Evolutionary conservation across 306 rosid species (phyloP).

Genomic region (Abrus pulchellus): DNA sequence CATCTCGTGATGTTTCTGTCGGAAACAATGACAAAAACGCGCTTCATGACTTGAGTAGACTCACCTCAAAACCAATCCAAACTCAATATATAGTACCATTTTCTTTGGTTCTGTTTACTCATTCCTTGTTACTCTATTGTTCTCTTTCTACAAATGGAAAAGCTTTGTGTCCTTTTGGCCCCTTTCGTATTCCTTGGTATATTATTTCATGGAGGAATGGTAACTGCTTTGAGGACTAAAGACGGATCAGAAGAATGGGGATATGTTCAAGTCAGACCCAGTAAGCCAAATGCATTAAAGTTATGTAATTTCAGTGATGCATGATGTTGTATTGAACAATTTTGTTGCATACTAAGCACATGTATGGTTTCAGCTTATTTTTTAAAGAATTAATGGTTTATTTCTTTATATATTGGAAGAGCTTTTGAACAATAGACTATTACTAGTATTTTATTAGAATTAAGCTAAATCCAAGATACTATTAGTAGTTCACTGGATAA

Average conservation of each 20-base stretch:
- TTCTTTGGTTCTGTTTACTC: neutral
- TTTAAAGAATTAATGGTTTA: too few relatives aligned
- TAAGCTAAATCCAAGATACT: too few relatives aligned
- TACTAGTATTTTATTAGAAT: too few relatives aligned
- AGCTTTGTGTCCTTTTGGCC: neutral
- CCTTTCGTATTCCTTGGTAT: conserved; percentile 50
- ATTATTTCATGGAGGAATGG: conserved; percentile 46
- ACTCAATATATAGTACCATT: neutral
- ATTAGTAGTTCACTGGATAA: neutral
- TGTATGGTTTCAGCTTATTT: too few relatives aligned
- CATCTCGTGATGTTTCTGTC: neutral
- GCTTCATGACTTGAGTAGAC: neutral
- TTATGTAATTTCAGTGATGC: neutral
- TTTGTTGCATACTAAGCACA: too few relatives aligned
- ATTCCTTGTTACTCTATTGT: neutral
- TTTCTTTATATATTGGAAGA: too few relatives aligned
- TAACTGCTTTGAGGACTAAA: conserved; percentile 36
- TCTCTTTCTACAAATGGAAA: conserved; percentile 56
- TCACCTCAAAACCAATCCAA: conserved; percentile 1
- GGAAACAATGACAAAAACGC: neutral
- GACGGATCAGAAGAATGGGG: conserved; percentile 80
- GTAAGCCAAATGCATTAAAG: conserved; percentile 56
- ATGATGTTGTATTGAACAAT: neutral
- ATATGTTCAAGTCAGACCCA: conserved; percentile 84
- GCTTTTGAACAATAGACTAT: too few relatives aligned